A percentile compares a stretch with the other conserved stretches of the same genome.
phyloP scores from a whole-genome alignment of 257 asterid species.

The Lithospermum erythrorhizon region DNA sequence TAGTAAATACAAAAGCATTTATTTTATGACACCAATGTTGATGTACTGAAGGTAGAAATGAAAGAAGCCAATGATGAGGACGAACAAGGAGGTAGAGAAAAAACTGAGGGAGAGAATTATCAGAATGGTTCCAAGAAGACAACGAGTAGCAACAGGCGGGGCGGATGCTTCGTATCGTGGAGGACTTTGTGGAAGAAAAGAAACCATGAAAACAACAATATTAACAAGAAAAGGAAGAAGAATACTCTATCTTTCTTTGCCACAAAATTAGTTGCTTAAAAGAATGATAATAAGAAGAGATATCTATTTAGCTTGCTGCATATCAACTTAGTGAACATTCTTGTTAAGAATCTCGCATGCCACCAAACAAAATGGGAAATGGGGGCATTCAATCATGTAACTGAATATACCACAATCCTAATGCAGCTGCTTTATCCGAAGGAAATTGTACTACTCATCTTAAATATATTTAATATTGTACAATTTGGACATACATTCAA shows the following conservation, averaged over 20 bases:
- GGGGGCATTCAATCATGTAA: too few relatives aligned
- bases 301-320: too few relatives aligned
- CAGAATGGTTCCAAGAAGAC: slow-evolving; percentile 13
- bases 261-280: slow-evolving; percentile 41
- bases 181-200: slow-evolving; percentile 38
- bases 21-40: too few relatives aligned
- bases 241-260: slow-evolving; percentile 29
- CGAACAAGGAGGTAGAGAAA: slow-evolving; percentile 16
- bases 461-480: background rate
- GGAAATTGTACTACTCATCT: background rate
- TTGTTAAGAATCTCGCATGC: too few relatives aligned
- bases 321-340: too few relatives aligned
- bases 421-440: slow-evolving; percentile 3
- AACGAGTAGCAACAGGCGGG: slow-evolving; percentile 25
- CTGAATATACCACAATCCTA: background rate
- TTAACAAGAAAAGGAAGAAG: slow-evolving; percentile 4
- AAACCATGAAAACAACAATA: slow-evolving; percentile 17
- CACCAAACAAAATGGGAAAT: too few relatives aligned
- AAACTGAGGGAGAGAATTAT: slow-evolving; percentile 23
- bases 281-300: slow-evolving; percentile 7
- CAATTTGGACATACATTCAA: background rate
- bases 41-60: slow-evolving; percentile 25
- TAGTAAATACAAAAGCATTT: background rate
- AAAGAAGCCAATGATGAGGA: slow-evolving; percentile 22
- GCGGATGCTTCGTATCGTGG: slow-evolving; percentile 41